Evolutionary conservation across 352 stramenopile genomes (phyloP).

Genomic region (Globisporangium yorkense): DNA sequence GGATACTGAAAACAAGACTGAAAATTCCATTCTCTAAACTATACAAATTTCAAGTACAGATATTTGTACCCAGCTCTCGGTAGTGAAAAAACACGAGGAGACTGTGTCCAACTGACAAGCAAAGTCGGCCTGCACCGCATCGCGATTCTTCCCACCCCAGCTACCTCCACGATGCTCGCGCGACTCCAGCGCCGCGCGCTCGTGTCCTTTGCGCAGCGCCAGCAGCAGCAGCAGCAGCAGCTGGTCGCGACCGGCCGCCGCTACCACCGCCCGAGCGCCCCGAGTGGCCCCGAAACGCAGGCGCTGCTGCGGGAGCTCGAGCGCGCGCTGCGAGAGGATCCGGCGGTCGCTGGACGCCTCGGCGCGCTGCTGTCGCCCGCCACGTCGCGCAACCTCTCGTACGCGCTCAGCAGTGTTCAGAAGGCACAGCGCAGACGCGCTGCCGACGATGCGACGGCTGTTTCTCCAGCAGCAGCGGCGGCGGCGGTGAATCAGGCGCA

Average conservation of each 20-base stretch:
- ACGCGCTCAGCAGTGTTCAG: slow-evolving; percentile 27
- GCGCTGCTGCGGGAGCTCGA: slow-evolving; percentile 37
- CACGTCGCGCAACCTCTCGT: slow-evolving; percentile 43
- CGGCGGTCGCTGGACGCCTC: slow-evolving; percentile 24
- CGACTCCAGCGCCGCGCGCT: not conserved
- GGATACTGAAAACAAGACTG: too few species aligned
- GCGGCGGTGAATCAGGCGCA: not conserved
- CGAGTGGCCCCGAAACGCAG: slow-evolving; percentile 25
- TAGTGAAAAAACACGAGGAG: too few species aligned
- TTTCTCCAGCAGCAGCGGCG: not conserved
- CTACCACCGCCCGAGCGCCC: not conserved
- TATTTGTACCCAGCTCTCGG: too few species aligned
- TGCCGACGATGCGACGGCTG: not conserved
- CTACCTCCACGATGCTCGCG: too few species aligned
- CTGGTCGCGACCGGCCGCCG: not conserved
- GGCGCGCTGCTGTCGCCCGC: slow-evolving; percentile 38
- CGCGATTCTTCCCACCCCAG: too few species aligned
- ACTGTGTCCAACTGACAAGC: too few species aligned
- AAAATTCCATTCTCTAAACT: too few species aligned
- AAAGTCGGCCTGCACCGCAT: too few species aligned
- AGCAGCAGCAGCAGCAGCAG: not conserved
- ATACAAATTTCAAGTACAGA: too few species aligned
- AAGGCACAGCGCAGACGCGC: slow-evolving; percentile 3
- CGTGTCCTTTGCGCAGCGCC: too few species aligned
- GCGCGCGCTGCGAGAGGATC: slow-evolving; percentile 23